Percentiles rank a stretch among this genome's conserved stretches.
Evolutionary conservation across 305 asterid genomes (phyloP).

Genomic region (Ilex paraguariensis): DNA sequence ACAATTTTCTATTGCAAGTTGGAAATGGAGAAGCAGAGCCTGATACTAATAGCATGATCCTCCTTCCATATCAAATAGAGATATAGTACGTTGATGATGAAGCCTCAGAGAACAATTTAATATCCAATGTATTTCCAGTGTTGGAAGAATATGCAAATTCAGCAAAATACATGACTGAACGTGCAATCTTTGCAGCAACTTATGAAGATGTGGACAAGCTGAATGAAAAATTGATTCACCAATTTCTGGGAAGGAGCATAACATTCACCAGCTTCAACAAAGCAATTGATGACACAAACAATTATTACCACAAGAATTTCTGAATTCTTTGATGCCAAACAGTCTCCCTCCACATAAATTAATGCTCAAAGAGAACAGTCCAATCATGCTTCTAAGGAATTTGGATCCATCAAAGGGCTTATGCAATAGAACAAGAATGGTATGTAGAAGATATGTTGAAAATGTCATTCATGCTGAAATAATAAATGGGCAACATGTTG

Average conservation of each 20-base stretch:
- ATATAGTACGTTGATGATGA: background rate
- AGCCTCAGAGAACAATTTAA: background rate
- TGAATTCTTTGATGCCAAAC: background rate
- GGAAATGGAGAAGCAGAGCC: background rate
- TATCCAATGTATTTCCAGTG: background rate
- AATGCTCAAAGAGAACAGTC: background rate
- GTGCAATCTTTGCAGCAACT: background rate
- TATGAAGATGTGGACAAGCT: conserved; percentile 10
- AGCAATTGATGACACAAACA: background rate
- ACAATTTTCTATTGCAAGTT: background rate
- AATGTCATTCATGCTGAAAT: conserved; percentile 5
- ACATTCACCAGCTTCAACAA: background rate
- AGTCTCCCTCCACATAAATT: background rate
- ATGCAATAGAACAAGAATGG: conserved; percentile 3
- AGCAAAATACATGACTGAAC: background rate
- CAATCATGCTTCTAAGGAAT: conserved; percentile 6
- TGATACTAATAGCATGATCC: background rate
- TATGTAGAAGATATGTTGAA: background rate
- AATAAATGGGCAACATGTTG: background rate
- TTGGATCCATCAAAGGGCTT: background rate
- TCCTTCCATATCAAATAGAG: background rate
- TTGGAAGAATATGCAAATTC: no score
- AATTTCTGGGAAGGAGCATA: background rate
- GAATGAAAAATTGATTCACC: background rate
- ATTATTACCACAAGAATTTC: background rate